Base-by-base conservation (phyloP, 139 green algal genomes). In the Mesotaenium endlicherianum region DNA sequence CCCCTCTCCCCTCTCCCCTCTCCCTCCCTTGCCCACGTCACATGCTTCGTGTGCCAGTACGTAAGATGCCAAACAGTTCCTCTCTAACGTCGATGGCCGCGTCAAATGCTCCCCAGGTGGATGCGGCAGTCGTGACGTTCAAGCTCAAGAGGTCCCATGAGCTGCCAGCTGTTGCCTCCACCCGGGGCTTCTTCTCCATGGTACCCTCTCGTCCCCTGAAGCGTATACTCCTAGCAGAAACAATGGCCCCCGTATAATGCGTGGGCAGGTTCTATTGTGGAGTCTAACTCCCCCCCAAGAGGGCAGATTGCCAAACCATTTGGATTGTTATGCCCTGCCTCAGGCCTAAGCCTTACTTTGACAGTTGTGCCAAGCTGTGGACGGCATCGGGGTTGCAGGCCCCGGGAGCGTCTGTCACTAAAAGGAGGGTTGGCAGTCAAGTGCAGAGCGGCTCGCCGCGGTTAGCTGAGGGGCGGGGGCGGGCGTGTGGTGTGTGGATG, bases 91-190 rank as follows among this genome's bases (percentile, higher is more conserved):
- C n/a, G n/a, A n/a, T n/a, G n/a, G n/a, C n/a, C n/a, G n/a, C n/a
- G n/a, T n/a, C n/a, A 2, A 64, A 34, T 11, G 6, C 60, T 72
- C 8, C 11, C 2, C 91, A 92, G 17, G 94, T 98, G 38, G 90
- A 98, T 83, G 93, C 93, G 6, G 94, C 93, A 0, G 82, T 97
- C 14, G 92, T 94, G 2, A 91, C 89, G 5, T 97, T 97, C 76
- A 44, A 80, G 53, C 90, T 97, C 43, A 77, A 89, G 39, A 74
- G 79, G 20, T 72, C 84, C n/a, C 55, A 3, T 41, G 53, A 49
- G 31, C 30, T 40, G 38, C 14, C 70, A 14, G 31, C 44, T 42
- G 59, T 84, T 17, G 38, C 77, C 20, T 79, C 77, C 8, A 31
- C 57, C 31, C 68, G 17, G 30, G n/a, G 31, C 31, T 84, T 79